Conservation (phyloP, 768 basidiomycete genomes). For the Phlebiopsis flavidoalba region DNA sequence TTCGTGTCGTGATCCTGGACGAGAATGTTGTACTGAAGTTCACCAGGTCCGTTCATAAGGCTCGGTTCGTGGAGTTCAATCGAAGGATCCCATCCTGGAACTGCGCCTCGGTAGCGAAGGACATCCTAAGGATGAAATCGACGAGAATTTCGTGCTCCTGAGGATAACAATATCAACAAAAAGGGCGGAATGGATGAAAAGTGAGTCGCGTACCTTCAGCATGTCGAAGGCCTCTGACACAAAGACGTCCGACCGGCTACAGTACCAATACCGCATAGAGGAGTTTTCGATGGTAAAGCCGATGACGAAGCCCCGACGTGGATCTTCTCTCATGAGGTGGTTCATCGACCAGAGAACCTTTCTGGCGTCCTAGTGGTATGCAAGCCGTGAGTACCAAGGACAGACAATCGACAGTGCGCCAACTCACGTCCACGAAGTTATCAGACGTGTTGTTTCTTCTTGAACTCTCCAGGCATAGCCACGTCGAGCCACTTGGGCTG, state of each 20-base stretch:
- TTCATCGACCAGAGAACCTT: slow-evolving; percentile 25
- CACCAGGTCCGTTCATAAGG: neutral
- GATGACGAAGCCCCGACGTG: slow-evolving; percentile 18
- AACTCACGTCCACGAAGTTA: neutral
- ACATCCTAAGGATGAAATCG: neutral
- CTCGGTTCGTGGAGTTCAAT: neutral
- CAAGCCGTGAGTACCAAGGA: no score
- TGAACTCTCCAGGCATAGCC: neutral
- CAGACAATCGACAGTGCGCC: neutral
- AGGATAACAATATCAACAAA: neutral
- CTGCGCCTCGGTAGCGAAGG: neutral
- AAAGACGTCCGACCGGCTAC: slow-evolving; percentile 16
- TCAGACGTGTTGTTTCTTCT: neutral
- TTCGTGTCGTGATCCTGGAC: neutral
- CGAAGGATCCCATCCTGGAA: neutral
- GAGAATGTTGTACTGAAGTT: neutral
- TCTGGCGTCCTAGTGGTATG: neutral
- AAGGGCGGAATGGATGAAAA: neutral
- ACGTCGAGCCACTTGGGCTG: neutral
- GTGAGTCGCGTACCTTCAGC: neutral
- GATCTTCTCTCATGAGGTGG: slow-evolving; percentile 25
- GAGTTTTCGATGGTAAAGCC: slow-evolving; percentile 26
- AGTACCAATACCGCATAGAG: slow-evolving; percentile 25
- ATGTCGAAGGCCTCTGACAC: slow-evolving; percentile 17
- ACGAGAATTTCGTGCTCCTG: neutral